Conservation (phyloP, 805 yeast species). For the Sungouiozyma intestinalis region DNA sequence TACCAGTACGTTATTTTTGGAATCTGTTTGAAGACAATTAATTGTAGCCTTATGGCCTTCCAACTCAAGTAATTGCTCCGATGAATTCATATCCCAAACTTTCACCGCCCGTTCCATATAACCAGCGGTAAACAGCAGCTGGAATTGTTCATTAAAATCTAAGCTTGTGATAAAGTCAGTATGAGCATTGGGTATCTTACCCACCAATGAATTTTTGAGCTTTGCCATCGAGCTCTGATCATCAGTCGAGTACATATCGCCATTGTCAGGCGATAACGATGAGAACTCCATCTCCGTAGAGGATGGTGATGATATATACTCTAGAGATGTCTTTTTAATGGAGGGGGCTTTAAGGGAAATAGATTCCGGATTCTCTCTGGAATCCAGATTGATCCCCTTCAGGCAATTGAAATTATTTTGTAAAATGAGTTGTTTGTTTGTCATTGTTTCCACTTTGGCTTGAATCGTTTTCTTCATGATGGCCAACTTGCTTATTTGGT, state of each 20-base stretch:
- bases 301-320: slow-evolving; percentile 1
- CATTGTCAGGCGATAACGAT: not conserved
- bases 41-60: slow-evolving; percentile 60
- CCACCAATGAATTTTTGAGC: too few species aligned
- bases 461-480: slow-evolving; percentile 30
- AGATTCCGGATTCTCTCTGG: not conserved
- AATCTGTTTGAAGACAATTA: slow-evolving; percentile 48
- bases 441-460: not conserved
- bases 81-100: slow-evolving; percentile 70
- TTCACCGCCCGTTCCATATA: slow-evolving; percentile 67
- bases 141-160: slow-evolving; percentile 65
- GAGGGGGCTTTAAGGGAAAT: too few species aligned
- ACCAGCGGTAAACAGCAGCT: slow-evolving; percentile 59
- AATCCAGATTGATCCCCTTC: too few species aligned
- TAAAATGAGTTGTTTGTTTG: not conserved
- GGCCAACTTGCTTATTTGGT: slow-evolving; percentile 39
- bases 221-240: not conserved
- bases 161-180: slow-evolving; percentile 43
- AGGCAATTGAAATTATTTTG: not conserved
- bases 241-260: not conserved
- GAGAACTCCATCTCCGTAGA: slow-evolving; percentile 1
- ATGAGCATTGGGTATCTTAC: too few species aligned
- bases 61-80: slow-evolving; percentile 40
- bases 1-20: slow-evolving; percentile 28
- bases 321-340: not conserved